A percentile compares a stretch with the other conserved stretches of the same genome.
Conservation (phyloP, 495 filamentous ascomycete genomes). For the Annulohypoxylon moriforme region DNA sequence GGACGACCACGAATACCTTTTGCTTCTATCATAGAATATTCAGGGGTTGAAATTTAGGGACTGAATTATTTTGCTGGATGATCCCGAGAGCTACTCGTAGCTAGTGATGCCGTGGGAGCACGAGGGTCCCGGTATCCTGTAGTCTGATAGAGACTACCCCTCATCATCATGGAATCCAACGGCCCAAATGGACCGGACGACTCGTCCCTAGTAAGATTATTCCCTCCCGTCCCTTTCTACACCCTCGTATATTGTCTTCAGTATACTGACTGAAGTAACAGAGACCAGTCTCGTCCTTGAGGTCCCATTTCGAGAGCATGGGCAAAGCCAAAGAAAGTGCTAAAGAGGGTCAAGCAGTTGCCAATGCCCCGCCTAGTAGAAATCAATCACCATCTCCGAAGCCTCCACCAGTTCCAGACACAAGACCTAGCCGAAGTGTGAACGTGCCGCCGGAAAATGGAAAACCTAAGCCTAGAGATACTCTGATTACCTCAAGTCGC, state of each 20-base stretch:
- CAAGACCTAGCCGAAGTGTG: slow-evolving; percentile 54
- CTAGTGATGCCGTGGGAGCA: slow-evolving; percentile 45
- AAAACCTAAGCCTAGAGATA: slow-evolving; percentile 45
- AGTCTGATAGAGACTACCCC: slow-evolving; percentile 46
- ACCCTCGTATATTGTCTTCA: neutral
- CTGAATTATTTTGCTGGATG: slow-evolving; percentile 19
- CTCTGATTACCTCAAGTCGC: slow-evolving; percentile 34
- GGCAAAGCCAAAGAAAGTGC: slow-evolving; percentile 64
- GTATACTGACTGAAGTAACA: slow-evolving; percentile 49
- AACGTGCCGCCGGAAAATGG: slow-evolving; percentile 39
- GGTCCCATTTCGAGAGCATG: slow-evolving; percentile 93
- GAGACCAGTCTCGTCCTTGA: slow-evolving; percentile 89
- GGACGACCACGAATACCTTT: neutral
- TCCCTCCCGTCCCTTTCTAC: neutral
- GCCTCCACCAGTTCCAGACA: slow-evolving; percentile 65
- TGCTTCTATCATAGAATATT: slow-evolving; percentile 4
- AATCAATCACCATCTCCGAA: slow-evolving; percentile 55
- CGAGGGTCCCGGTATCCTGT: slow-evolving; percentile 35
- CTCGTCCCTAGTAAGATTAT: slow-evolving; percentile 67
- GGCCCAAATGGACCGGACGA: slow-evolving; percentile 63
- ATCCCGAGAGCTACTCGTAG: slow-evolving; percentile 14
- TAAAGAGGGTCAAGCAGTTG: slow-evolving; percentile 51
- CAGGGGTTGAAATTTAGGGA: slow-evolving; percentile 1
- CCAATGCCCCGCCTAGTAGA: slow-evolving; percentile 45
- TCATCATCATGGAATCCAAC: slow-evolving; percentile 56